Conservation (phyloP, 805 yeast genomes). For the Saturnispora kantuleensis region DNA sequence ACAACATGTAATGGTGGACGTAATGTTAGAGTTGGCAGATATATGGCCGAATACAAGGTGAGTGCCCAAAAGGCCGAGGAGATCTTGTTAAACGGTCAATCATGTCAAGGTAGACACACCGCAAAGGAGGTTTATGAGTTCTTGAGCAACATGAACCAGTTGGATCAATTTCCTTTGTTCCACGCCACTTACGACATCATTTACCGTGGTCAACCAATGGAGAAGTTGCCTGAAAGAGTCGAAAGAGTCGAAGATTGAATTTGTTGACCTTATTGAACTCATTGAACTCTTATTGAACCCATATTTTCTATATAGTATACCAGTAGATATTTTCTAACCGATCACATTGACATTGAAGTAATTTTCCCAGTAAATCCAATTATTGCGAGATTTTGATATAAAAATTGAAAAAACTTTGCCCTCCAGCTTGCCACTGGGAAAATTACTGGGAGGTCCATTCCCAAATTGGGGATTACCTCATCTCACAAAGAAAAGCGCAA, state of each 20-base stretch:
- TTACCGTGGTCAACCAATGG: constrained; percentile 64
- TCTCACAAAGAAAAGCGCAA: too few species aligned
- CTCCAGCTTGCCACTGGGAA: too few species aligned
- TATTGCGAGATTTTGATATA: too few species aligned
- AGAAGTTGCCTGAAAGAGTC: constrained; percentile 61
- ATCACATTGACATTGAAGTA: constrained; percentile 9
- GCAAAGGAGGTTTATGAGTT: constrained; percentile 86
- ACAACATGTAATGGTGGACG: constrained; percentile 98
- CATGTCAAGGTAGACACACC: constrained; percentile 92
- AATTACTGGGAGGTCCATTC: too few species aligned
- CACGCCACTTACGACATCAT: constrained; percentile 75
- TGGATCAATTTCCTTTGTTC: constrained; percentile 72
- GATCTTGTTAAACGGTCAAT: constrained; percentile 84
- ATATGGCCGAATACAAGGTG: constrained; percentile 72
- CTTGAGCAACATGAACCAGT: constrained; percentile 41
- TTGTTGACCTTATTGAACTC: not conserved
- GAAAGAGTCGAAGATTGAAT: constrained; percentile 28
- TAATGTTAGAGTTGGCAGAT: constrained; percentile 83
- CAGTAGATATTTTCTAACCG: not conserved
- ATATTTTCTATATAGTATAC: constrained; percentile 2
- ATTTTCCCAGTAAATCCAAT: too few species aligned
- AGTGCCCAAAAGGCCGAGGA: constrained; percentile 76
- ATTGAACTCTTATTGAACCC: not conserved
- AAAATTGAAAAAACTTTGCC: too few species aligned
- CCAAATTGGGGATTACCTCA: too few species aligned